These are phyloP conservation scores for Beta vulgaris DNA, from an alignment of 148 eudicot genomes.

Conservation along the genomic window DNA sequence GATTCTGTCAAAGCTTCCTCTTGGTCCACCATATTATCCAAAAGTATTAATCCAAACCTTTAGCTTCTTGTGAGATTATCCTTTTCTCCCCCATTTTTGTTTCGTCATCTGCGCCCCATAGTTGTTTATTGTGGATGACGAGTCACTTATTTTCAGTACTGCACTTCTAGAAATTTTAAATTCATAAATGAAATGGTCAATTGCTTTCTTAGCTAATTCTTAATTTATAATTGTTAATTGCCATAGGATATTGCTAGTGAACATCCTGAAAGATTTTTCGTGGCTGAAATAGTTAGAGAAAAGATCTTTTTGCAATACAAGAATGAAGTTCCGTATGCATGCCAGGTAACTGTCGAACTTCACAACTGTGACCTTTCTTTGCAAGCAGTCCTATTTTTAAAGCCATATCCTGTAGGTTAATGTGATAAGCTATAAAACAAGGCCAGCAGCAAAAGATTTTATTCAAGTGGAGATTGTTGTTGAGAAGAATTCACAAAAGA, in stretches of 20 bases:
- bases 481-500: constrained; percentile 89
- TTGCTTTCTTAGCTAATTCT: neutral
- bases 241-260: constrained; percentile 87
- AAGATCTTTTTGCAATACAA: constrained; percentile 95
- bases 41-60: constrained; percentile 47
- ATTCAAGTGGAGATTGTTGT: constrained; percentile 95
- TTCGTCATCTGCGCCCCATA: neutral
- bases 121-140: neutral
- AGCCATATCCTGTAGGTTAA: constrained; percentile 57
- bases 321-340: constrained; percentile 94
- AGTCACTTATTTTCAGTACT: neutral
- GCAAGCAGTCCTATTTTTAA: neutral
- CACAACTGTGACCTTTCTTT: neutral
- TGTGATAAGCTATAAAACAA: constrained; percentile 76
- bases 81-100: neutral
- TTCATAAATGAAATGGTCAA: neutral
- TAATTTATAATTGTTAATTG: neutral
- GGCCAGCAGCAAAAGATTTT: constrained; percentile 90
- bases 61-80: constrained; percentile 3
- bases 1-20: constrained; percentile 91
- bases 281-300: constrained; percentile 87
- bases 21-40: constrained; percentile 82
- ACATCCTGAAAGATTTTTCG: constrained; percentile 98
- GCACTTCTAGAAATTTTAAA: neutral
- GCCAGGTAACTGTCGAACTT: constrained; percentile 54